These are phyloP conservation scores for Senecio squalidus DNA, from an alignment of 140 eudicot genomes.

Conservation along the genomic window DNA sequence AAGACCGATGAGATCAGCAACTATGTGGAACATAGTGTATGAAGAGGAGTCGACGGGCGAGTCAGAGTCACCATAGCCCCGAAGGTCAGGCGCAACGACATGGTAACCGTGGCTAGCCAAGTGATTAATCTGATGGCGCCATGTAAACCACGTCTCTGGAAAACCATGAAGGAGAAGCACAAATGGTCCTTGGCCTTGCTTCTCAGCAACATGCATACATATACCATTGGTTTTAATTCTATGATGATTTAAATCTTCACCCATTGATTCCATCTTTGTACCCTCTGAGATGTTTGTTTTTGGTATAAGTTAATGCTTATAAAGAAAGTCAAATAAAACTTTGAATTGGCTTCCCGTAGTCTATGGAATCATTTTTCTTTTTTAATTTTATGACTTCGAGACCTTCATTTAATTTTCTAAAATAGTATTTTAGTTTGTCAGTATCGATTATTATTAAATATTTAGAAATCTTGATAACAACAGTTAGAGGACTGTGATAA, in stretches of 20 bases:
- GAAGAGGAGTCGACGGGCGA: constrained; percentile 42
- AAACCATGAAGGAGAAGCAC: constrained; percentile 65
- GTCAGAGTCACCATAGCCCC: constrained; percentile 60
- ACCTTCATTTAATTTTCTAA: too few species aligned
- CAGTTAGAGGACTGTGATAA: too few species aligned
- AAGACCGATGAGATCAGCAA: constrained; percentile 55
- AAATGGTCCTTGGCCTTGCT: constrained; percentile 41
- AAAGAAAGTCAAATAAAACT: too few species aligned
- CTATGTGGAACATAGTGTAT: constrained; percentile 54
- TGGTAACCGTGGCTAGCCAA: constrained; percentile 51
- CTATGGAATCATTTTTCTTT: too few species aligned
- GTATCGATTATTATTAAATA: too few species aligned
- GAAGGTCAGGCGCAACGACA: constrained; percentile 60
- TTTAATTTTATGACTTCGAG: too few species aligned
- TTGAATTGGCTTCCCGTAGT: too few species aligned
- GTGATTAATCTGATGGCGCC: constrained; percentile 56
- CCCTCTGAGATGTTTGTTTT: constrained; percentile 4
- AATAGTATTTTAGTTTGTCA: too few species aligned
- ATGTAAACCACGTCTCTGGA: constrained; percentile 55
- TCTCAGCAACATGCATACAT: constrained; percentile 58
- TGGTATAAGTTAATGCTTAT: neutral
- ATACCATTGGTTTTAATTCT: constrained; percentile 52
- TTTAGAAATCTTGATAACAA: too few species aligned
- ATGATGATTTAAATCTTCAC: constrained; percentile 37
- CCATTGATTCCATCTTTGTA: constrained; percentile 19